A percentile compares a stretch with the other conserved stretches of the same genome.
These are phyloP conservation scores for Aspergillus campestris DNA, from an alignment of 495 filamentous ascomycete species.

Conservation along the genomic window DNA sequence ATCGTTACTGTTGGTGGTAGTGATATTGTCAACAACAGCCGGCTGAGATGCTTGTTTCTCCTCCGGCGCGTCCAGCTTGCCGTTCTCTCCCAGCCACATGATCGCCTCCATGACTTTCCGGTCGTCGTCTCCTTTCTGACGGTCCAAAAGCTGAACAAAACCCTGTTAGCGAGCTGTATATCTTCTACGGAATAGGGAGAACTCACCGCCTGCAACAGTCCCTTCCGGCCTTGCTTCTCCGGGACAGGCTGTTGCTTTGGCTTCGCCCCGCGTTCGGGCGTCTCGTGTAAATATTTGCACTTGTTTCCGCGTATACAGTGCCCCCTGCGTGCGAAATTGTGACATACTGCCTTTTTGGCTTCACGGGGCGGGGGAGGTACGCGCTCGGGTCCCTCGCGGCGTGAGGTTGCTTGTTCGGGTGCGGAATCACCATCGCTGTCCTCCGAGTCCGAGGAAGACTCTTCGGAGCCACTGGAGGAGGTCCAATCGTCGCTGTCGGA, in stretches of 20 bases:
- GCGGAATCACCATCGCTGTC: conserved; percentile 30
- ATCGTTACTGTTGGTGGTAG: background rate
- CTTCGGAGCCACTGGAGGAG: conserved; percentile 28
- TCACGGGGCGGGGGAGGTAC: conserved; percentile 36
- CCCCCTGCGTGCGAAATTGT: conserved; percentile 38
- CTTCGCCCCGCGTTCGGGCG: conserved; percentile 23
- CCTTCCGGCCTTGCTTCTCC: conserved; percentile 33
- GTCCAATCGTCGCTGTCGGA: conserved; percentile 28
- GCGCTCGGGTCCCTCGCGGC: conserved; percentile 32
- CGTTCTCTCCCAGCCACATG: conserved; percentile 35
- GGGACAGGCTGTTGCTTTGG: conserved; percentile 11
- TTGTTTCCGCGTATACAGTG: conserved; percentile 36
- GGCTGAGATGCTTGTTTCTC: background rate
- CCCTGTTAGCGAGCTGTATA: conserved; percentile 7
- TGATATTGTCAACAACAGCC: background rate
- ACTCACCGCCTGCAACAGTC: conserved; percentile 45
- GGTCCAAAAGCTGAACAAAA: conserved; percentile 35
- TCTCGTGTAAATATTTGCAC: conserved; percentile 41
- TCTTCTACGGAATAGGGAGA: background rate
- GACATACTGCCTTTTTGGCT: conserved; percentile 31
- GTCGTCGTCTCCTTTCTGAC: conserved; percentile 37
- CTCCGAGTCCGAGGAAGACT: conserved; percentile 24
- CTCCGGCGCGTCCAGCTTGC: conserved; percentile 16
- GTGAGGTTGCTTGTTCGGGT: conserved; percentile 35
- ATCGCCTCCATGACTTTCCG: conserved; percentile 38